A percentile compares a stretch with the other conserved stretches of the same genome.
These are phyloP conservation scores for Salinomyces thailandicus DNA, from an alignment of 2,329 filamentous ascomycete species.

Conservation along the genomic window DNA sequence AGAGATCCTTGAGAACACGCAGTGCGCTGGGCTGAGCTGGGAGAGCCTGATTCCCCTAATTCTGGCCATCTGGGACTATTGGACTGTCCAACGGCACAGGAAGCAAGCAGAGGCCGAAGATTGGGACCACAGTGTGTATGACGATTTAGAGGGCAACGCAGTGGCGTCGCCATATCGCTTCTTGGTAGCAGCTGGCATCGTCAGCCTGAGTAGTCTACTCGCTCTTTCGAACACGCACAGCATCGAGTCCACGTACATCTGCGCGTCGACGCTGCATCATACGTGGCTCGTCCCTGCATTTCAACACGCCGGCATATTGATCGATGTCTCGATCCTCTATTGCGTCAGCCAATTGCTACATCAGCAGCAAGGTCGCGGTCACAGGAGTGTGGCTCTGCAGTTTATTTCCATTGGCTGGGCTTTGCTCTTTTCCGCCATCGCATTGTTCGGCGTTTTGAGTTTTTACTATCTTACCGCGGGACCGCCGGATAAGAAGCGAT, in stretches of 20 bases:
- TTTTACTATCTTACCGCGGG: conserved; percentile 26
- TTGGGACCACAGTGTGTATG: conserved; percentile 20
- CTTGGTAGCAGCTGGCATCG: conserved; percentile 28
- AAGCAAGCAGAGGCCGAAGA: conserved; percentile 11
- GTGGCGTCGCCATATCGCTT: conserved; percentile 29
- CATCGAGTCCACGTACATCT: conserved; percentile 40
- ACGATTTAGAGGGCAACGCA: conserved; percentile 22
- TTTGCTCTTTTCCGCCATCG: conserved; percentile 25
- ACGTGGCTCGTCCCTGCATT: conserved; percentile 27
- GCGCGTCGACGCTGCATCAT: conserved; percentile 31
- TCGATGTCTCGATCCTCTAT: conserved; percentile 35
- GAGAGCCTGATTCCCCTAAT: conserved; percentile 20
- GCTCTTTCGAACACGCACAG: conserved; percentile 26
- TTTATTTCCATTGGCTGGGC: conserved; percentile 19
- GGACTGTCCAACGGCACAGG: conserved; percentile 11
- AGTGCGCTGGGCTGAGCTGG: conserved; percentile 31
- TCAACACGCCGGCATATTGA: conserved; percentile 27
- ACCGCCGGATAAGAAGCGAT: conserved; percentile 30
- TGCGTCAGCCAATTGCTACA: conserved; percentile 17
- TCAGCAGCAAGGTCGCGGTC: conserved; percentile 9
- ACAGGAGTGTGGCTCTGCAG: conserved; percentile 8
- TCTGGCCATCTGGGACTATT: conserved; percentile 21
- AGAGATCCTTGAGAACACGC: conserved; percentile 30
- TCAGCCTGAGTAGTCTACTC: conserved; percentile 31
- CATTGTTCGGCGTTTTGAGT: conserved; percentile 28